Conservation (phyloP, 345 rosid genomes). For the Corymbia maculata region DNA sequence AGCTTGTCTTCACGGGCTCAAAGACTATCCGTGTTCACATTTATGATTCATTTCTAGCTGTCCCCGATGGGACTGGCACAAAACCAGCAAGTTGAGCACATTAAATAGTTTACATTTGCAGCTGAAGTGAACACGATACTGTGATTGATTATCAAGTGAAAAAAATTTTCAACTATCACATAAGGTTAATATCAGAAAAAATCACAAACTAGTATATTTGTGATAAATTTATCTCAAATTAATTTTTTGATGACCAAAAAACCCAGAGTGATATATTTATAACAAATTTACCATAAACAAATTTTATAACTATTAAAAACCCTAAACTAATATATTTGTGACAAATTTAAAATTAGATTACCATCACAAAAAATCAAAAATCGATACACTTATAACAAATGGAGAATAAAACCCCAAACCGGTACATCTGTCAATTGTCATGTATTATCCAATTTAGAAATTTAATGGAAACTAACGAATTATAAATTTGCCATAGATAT, state of each 20-base stretch:
- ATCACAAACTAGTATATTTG: rapidly evolving
- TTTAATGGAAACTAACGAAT: rapidly evolving
- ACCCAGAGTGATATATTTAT: too few relatives aligned
- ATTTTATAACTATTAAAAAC: too few relatives aligned
- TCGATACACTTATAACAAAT: rapidly evolving
- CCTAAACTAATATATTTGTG: too few relatives aligned
- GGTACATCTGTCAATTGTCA: rapidly evolving
- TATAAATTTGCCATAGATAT: rapidly evolving
- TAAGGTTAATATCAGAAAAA: too few relatives aligned
- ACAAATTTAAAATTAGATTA: too few relatives aligned
- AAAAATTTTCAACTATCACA: neutral
- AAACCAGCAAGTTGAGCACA: neutral
- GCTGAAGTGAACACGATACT: neutral
- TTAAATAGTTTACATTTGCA: neutral
- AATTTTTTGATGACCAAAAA: too few relatives aligned
- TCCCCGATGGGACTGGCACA: neutral
- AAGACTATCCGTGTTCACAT: neutral
- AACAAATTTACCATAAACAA: too few relatives aligned
- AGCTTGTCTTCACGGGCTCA: neutral
- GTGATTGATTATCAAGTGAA: neutral
- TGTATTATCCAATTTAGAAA: rapidly evolving
- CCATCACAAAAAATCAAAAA: too few relatives aligned
- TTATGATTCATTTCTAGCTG: neutral
- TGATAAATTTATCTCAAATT: rapidly evolving
- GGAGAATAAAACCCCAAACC: rapidly evolving